These are phyloP conservation scores for Sugiyamaella castrensis DNA, from an alignment of 1,139 yeast species.

Conservation along the genomic window DNA sequence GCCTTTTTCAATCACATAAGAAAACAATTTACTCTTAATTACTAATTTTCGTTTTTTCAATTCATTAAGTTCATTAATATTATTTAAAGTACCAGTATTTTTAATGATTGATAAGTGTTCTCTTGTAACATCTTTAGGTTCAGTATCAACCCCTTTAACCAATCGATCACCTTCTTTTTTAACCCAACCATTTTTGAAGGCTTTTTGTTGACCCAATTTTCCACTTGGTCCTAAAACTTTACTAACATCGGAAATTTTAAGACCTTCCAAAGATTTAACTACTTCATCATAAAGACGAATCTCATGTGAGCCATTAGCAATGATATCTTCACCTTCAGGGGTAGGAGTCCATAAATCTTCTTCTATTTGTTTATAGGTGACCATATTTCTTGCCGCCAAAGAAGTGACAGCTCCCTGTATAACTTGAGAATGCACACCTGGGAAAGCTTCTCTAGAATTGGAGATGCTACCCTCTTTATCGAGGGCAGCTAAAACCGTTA, in stretches of 20 bases:
- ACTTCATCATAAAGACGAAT: conserved; percentile 76
- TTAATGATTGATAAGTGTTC: conserved; percentile 59
- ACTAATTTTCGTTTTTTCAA: conserved; percentile 92
- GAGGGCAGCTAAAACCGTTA: conserved; percentile 57
- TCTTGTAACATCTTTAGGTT: conserved; percentile 67
- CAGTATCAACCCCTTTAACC: conserved; percentile 47
- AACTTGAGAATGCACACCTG: conserved; percentile 50
- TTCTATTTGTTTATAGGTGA: conserved; percentile 70
- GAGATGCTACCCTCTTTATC: conserved; percentile 55
- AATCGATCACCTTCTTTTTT: conserved; percentile 79
- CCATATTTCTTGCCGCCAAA: conserved; percentile 79
- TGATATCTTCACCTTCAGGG: conserved; percentile 77
- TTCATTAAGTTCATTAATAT: conserved; percentile 70
- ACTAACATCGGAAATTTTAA: conserved; percentile 79
- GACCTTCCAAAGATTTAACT: conserved; percentile 67
- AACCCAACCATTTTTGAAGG: conserved; percentile 98
- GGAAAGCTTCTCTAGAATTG: conserved; percentile 61
- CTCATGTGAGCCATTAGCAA: conserved; percentile 84
- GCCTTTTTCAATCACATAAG: conserved; percentile 77
- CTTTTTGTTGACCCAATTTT: conserved; percentile 92
- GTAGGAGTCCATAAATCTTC: conserved; percentile 74
- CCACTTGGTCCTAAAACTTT: conserved; percentile 78
- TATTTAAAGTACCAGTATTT: conserved; percentile 53
- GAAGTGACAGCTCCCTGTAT: conserved; percentile 82
- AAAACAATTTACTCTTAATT: conserved; percentile 64